phyloP scores from a whole-genome alignment of 768 basidiomycete genomes.

The Lactifluus pinguis region DNA sequence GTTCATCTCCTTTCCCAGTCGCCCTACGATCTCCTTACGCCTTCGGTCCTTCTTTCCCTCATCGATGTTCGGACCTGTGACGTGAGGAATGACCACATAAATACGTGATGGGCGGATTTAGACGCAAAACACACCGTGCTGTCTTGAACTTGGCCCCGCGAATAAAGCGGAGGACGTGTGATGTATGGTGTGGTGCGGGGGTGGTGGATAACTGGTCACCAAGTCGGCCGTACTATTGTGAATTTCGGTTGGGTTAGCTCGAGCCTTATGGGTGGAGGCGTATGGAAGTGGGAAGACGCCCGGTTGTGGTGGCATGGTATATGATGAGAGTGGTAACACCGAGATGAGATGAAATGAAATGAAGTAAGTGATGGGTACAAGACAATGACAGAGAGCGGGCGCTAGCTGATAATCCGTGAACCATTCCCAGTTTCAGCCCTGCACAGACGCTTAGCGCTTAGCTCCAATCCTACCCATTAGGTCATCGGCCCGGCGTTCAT shows the following conservation, averaged over 20 bases:
- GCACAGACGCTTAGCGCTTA: neutral
- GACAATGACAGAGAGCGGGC: neutral
- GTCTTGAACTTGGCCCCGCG: constrained; percentile 11
- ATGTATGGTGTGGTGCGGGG: constrained; percentile 32
- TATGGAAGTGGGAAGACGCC: constrained; percentile 59
- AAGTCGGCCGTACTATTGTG: constrained; percentile 26
- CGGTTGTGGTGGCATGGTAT: constrained; percentile 56
- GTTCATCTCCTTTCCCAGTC: constrained; percentile 61
- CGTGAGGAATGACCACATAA: neutral
- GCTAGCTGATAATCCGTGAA: neutral
- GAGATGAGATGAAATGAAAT: neutral
- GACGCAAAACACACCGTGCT: constrained; percentile 5
- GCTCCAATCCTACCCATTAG: neutral
- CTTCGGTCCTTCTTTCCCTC: constrained; percentile 55
- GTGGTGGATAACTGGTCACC: constrained; percentile 29
- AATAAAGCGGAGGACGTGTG: constrained; percentile 39
- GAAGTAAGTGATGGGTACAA: neutral
- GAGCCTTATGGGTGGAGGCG: constrained; percentile 38
- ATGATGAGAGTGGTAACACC: neutral
- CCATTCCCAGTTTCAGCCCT: neutral
- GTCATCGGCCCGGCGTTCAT: neutral
- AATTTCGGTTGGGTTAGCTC: constrained; percentile 21
- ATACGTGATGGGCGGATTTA: neutral
- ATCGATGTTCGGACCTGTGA: constrained; percentile 25
- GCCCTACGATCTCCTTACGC: constrained; percentile 59